Conservation (phyloP, 2,329 filamentous ascomycete genomes). For the Neofusicoccum kwambonambiense region DNA sequence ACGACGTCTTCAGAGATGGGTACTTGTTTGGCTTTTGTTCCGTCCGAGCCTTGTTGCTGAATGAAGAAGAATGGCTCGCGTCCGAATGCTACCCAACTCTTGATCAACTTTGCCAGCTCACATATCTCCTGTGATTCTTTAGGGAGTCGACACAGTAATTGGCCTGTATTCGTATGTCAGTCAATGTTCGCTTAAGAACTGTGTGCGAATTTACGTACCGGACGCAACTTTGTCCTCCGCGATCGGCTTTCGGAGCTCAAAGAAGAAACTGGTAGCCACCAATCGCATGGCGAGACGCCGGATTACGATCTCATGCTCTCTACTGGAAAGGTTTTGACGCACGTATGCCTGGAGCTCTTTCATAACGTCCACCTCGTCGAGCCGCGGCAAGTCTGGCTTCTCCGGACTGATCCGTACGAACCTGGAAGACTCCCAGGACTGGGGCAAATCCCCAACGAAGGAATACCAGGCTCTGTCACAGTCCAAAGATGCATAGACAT, state of each 20-base stretch:
- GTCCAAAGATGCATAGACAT: neutral
- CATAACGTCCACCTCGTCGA: constrained; percentile 19
- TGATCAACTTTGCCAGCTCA: too few species aligned
- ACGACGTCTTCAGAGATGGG: too few species aligned
- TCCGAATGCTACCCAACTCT: too few species aligned
- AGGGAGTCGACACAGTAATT: too few species aligned
- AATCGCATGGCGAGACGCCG: constrained; percentile 20
- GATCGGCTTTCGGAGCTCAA: constrained; percentile 16
- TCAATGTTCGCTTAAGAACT: too few species aligned
- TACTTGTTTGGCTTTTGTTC: too few species aligned
- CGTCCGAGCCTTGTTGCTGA: too few species aligned
- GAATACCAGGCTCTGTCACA: constrained; percentile 13
- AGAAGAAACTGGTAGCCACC: constrained; percentile 26
- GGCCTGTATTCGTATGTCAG: too few species aligned
- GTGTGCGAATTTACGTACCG: neutral
- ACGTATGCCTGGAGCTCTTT: constrained; percentile 8
- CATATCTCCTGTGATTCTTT: too few species aligned
- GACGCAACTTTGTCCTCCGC: neutral
- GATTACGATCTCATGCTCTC: constrained; percentile 8
- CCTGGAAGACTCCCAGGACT: neutral
- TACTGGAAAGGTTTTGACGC: neutral
- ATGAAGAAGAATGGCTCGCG: too few species aligned
- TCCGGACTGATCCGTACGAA: constrained; percentile 22
- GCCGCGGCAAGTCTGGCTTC: constrained; percentile 9
- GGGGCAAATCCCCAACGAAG: neutral